Evolutionary conservation across 2,329 filamentous ascomycete genomes (phyloP).

Genomic region (Trichoderma citrinoviride): DNA sequence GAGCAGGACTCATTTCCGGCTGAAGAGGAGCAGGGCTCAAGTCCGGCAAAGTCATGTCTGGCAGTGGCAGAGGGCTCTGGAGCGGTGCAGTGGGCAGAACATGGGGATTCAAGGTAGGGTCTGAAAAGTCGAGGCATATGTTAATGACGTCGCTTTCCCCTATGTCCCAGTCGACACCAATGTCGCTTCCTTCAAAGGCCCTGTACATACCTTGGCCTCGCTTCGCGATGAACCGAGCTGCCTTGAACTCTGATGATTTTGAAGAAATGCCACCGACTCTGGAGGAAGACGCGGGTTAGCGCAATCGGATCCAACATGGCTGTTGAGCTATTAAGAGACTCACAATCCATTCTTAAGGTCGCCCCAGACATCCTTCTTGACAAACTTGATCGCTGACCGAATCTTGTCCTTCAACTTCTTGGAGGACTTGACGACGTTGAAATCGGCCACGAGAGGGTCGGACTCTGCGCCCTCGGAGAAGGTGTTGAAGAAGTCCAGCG

Average conservation of each 20-base stretch:
- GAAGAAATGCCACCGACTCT: background rate
- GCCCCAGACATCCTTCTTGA: conserved; percentile 19
- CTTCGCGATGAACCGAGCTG: conserved; percentile 19
- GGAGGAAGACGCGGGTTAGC: background rate
- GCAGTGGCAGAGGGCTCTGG: background rate
- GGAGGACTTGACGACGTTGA: conserved; percentile 19
- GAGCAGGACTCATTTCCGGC: background rate
- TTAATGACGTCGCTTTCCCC: conserved; percentile 5
- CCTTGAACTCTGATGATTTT: conserved; percentile 17
- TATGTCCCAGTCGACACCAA: conserved; percentile 9
- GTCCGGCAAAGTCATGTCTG: background rate
- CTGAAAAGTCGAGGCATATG: conserved; percentile 16
- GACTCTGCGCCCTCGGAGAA: conserved; percentile 16
- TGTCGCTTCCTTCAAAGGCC: conserved; percentile 7
- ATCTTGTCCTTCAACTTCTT: conserved; percentile 17
- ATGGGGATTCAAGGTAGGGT: conserved; percentile 17
- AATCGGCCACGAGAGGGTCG: conserved; percentile 12
- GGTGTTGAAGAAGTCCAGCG: conserved; percentile 22
- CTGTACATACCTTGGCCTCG: conserved; percentile 21
- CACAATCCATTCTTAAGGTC: conserved; percentile 21
- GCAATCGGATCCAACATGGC: background rate
- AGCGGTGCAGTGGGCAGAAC: conserved; percentile 11
- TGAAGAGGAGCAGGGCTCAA: background rate
- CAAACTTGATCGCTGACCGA: conserved; percentile 1
- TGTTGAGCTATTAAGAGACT: background rate